These are phyloP conservation scores for Verbascum thapsus DNA, from an alignment of 257 asterid genomes.

Conservation along the genomic window DNA sequence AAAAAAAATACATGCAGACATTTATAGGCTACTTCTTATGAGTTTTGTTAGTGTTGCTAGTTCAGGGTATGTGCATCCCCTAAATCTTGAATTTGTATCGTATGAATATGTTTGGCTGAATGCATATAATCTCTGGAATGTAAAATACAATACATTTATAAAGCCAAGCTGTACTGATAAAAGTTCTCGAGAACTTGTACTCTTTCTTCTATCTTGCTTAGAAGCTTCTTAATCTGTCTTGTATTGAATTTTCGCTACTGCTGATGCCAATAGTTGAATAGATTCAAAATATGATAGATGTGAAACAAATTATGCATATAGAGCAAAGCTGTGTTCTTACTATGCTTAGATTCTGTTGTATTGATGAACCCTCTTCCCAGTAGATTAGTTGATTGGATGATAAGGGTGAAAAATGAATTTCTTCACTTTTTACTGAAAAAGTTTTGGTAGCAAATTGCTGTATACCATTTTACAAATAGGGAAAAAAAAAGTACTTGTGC, in stretches of 20 bases:
- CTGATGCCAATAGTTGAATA: neutral
- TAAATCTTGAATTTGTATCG: no score
- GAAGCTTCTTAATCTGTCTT: neutral
- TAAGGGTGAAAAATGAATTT: conserved; percentile 11
- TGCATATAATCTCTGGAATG: no score
- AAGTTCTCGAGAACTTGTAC: no score
- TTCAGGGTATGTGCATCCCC: no score
- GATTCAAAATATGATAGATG: neutral
- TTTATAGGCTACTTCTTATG: no score
- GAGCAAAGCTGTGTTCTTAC: neutral
- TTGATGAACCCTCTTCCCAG: neutral
- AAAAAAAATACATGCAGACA: no score
- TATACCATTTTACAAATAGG: neutral
- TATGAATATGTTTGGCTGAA: no score
- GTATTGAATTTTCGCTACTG: neutral
- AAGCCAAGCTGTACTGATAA: no score
- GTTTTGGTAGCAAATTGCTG: neutral
- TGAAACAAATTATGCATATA: neutral
- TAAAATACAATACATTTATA: no score
- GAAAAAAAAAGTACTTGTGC: neutral
- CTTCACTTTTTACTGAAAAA: neutral
- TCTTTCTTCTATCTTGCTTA: conserved; percentile 4
- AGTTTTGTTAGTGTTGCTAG: no score
- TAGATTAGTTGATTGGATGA: neutral
- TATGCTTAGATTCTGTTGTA: neutral